Conservation (phyloP, 108 stramenopile species). For the Schizochytrium sp. region DNA sequence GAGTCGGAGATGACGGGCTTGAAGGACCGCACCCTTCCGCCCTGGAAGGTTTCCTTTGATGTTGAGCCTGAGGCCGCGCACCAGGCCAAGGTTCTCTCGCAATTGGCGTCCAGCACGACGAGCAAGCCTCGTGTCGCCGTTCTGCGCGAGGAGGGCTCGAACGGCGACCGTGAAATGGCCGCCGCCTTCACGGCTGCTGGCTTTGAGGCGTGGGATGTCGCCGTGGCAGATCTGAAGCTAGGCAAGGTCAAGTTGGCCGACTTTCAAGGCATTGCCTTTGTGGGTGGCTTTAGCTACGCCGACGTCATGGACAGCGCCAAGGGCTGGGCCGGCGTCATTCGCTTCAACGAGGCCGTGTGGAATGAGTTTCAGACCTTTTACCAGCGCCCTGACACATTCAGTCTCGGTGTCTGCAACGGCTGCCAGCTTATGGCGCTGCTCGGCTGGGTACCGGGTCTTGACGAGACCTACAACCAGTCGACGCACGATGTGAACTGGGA, state of each 20-base stretch:
- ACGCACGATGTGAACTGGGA: conserved; percentile 37
- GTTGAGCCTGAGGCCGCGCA: conserved; percentile 18
- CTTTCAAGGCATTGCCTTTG: conserved; percentile 89
- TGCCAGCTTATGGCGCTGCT: conserved; percentile 98
- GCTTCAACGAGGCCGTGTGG: conserved; percentile 80
- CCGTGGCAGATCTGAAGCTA: conserved; percentile 68
- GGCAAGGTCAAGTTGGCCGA: conserved; percentile 66
- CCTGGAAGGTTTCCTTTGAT: conserved; percentile 71
- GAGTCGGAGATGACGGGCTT: conserved; percentile 76
- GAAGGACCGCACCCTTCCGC: conserved; percentile 63
- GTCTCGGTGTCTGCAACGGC: conserved; percentile 96
- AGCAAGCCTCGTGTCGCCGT: conserved; percentile 85
- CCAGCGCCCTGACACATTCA: conserved; percentile 82
- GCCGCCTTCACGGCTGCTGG: conserved; percentile 89
- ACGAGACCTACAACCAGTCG: neutral
- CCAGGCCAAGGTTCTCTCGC: neutral
- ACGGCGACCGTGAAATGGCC: conserved; percentile 96
- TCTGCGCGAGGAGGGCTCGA: conserved; percentile 93
- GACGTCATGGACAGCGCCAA: conserved; percentile 96
- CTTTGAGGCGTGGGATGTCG: conserved; percentile 94
- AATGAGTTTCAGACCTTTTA: conserved; percentile 89
- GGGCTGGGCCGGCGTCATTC: conserved; percentile 98
- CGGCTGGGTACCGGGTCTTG: conserved; percentile 79
- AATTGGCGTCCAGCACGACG: conserved; percentile 33
- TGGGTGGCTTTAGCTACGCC: conserved; percentile 95